Evolutionary conservation across 345 rosid species (phyloP).

Genomic region (Sonneratia alba): DNA sequence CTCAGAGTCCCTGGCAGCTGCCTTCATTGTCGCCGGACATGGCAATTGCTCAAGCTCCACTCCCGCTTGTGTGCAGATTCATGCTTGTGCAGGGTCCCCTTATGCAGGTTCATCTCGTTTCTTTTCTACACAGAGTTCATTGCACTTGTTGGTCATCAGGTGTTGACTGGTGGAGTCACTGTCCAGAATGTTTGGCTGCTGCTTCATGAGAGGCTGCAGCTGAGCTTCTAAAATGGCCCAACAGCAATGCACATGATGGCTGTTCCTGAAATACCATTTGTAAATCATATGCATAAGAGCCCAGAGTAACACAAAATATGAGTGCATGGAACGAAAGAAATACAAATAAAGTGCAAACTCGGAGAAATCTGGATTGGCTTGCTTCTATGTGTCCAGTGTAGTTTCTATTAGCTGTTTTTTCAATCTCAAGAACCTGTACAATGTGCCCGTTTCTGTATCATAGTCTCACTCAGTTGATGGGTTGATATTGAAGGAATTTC

Average conservation of each 20-base stretch:
- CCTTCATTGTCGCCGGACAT: constrained; percentile 81
- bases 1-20: constrained; percentile 72
- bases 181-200: not conserved
- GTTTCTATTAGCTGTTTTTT: no score
- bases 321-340: no score
- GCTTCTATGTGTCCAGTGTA: no score
- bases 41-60: constrained; percentile 84
- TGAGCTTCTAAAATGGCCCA: not conserved
- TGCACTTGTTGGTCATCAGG: not conserved
- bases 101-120: constrained; percentile 43
- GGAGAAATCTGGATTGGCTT: no score
- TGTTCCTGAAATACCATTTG: no score
- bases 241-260: not conserved
- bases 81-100: constrained; percentile 58
- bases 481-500: constrained; percentile 36
- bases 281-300: no score
- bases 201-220: not conserved
- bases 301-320: no score
- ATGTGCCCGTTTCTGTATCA: not conserved
- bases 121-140: not conserved
- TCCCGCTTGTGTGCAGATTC: constrained; percentile 67
- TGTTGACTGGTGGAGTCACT: not conserved
- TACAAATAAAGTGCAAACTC: no score
- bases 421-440: not conserved
- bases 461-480: not conserved